phyloP scores from a whole-genome alignment of 1,139 yeast species.

The Torulaspora pretoriensis region DNA sequence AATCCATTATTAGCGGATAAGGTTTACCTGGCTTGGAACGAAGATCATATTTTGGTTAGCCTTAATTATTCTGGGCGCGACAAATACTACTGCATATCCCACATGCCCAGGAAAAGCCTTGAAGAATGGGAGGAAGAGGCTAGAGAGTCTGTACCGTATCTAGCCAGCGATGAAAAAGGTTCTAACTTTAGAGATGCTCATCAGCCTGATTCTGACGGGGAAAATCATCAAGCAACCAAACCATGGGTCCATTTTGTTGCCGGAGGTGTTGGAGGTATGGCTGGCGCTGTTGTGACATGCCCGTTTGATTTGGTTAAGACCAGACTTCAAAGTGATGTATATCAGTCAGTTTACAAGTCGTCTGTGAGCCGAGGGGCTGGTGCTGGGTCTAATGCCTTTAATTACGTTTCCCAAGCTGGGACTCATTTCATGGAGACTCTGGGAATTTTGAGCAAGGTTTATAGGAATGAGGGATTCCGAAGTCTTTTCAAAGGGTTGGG shows the following conservation, averaged over 20 bases:
- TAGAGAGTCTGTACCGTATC: conserved; percentile 52
- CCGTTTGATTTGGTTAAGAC: conserved; percentile 97
- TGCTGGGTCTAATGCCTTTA: conserved; percentile 18
- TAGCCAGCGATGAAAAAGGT: conserved; percentile 65
- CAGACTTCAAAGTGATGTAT: conserved; percentile 82
- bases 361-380: conserved; percentile 13
- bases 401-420: conserved; percentile 43
- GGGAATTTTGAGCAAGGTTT: conserved; percentile 63
- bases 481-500: conserved; percentile 94
- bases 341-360: conserved; percentile 32
- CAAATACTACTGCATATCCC: neutral
- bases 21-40: neutral
- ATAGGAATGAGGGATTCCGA: conserved; percentile 70
- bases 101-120: conserved; percentile 32
- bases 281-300: conserved; percentile 89
- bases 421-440: conserved; percentile 84
- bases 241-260: conserved; percentile 99
- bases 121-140: conserved; percentile 50
- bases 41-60: neutral
- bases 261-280: conserved; percentile 98
- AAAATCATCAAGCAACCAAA: conserved; percentile 40
- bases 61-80: too few species aligned
- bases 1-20: neutral
- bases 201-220: conserved; percentile 15
- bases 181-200: conserved; percentile 34